Base-by-base conservation (phyloP, 1,284 basidiomycete genomes). In the Moesziomyces sp. region DNA sequence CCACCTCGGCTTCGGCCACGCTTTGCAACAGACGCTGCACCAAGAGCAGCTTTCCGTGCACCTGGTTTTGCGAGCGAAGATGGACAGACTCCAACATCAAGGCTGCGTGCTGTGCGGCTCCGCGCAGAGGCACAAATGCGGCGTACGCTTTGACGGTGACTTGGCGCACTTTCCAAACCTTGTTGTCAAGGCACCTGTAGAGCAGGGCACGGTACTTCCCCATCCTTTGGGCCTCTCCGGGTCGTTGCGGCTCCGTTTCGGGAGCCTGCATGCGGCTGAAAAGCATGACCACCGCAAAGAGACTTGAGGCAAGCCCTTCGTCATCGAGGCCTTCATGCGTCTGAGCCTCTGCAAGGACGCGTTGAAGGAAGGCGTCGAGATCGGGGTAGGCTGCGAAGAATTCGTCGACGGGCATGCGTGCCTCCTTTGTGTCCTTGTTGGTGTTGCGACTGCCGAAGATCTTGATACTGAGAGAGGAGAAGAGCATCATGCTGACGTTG, bases 401-500 rank as follows among this genome's bases (percentile, higher is more conserved):
- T 19, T 76, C 76, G 43, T 76, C 55, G 42, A 72, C 58, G 7
- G 70, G 70, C 55, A 71, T 65, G 1, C 71, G 56, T 13, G 68
- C 62, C 14, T 67, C 64, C 38, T 68, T 63, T 16, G 52, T 64
- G 56, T 78, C 74, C 44, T 62, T 65, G 65, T 77, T 79, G 30
- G 67, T 68, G 40, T 65, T 65, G 23, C 69, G 45, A 24, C 60
- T 69, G 28, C 65, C 55, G 42, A 85, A 82, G n/a, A 78, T 74
- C 23, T 83, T 79, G 38, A 74, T 82, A 56, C 77, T 64, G 28
- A 85, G 77, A 3, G 81, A 74, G 13, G 81, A 76, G 46, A 81
- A 85, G 26, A 84, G 78, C 80, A 85, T 83, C 79, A 85, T 82
- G 42, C 81, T 78, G 47, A 81, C 84, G 62, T 85, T 85, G 48